Conservation (phyloP, 768 basidiomycete species). For the Paxillus rubicundulus region DNA sequence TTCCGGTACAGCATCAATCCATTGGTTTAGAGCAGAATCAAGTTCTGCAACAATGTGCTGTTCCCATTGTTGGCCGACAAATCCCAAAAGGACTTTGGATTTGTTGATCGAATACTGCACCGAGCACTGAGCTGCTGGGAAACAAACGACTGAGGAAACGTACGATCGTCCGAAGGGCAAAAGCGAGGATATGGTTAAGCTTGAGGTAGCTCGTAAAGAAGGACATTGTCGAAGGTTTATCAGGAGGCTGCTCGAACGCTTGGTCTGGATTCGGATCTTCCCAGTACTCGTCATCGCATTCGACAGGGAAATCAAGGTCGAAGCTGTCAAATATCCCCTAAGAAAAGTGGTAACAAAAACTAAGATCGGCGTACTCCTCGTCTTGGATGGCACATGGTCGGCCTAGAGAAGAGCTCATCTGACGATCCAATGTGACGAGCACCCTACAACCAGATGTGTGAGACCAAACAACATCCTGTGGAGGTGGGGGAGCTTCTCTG, state of each 20-base stretch:
- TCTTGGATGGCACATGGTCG: constrained; percentile 66
- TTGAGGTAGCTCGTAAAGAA: constrained; percentile 54
- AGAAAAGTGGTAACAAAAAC: background rate
- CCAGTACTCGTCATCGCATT: constrained; percentile 73
- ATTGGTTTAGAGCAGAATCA: constrained; percentile 74
- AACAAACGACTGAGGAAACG: constrained; percentile 11
- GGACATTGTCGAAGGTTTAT: constrained; percentile 52
- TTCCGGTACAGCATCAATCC: constrained; percentile 68
- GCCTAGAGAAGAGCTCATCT: constrained; percentile 51
- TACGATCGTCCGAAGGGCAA: constrained; percentile 60
- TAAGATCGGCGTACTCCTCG: constrained; percentile 53
- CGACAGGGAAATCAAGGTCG: constrained; percentile 59
- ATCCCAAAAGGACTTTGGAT: constrained; percentile 50
- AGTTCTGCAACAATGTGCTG: constrained; percentile 67
- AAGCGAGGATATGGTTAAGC: constrained; percentile 61
- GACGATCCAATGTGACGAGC: constrained; percentile 30
- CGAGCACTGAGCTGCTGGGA: background rate
- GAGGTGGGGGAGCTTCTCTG: background rate
- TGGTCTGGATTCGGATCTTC: constrained; percentile 44
- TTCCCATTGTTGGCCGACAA: constrained; percentile 54
- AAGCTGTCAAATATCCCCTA: constrained; percentile 38
- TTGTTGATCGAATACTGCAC: constrained; percentile 71
- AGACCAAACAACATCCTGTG: background rate
- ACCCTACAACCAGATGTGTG: constrained; percentile 16
- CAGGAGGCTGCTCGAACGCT: constrained; percentile 61